Evolutionary conservation across 305 asterid genomes (phyloP).

Genomic region (Fraxinus angustifolia): DNA sequence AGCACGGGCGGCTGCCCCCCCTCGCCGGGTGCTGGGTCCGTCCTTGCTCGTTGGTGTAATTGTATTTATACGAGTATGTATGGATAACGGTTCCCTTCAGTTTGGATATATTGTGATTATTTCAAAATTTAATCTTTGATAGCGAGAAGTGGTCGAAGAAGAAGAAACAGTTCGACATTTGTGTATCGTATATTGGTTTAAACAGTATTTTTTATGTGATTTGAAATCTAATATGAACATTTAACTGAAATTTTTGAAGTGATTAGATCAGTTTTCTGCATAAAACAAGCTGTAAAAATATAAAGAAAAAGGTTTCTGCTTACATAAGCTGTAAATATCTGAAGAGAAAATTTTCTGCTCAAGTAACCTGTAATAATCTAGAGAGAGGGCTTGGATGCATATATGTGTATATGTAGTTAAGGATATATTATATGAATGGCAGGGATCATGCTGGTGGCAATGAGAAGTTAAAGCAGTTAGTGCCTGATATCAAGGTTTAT

Average conservation of each 20-base stretch:
- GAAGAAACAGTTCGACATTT: neutral
- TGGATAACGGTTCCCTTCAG: neutral
- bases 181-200: neutral
- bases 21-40: too few species aligned
- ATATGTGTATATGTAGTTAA: constrained; percentile 1
- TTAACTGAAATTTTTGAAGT: neutral
- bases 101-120: neutral
- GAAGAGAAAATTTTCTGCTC: neutral
- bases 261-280: neutral
- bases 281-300: neutral
- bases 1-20: too few species aligned
- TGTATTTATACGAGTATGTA: neutral
- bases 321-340: neutral
- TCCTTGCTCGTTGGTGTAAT: neutral
- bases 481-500: constrained; percentile 69
- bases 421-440: constrained; percentile 6
- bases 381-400: neutral
- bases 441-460: constrained; percentile 99
- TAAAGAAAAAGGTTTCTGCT: neutral
- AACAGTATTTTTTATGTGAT: neutral
- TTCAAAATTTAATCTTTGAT: neutral
- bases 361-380: neutral
- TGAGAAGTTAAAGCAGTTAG: constrained; percentile 68
- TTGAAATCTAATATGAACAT: neutral
- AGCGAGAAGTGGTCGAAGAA: neutral